Evolutionary conservation across 106 monocot genomes (phyloP), one percentile per base, ranked within the genome.

Genomic region (Dioscorea alata): DNA sequence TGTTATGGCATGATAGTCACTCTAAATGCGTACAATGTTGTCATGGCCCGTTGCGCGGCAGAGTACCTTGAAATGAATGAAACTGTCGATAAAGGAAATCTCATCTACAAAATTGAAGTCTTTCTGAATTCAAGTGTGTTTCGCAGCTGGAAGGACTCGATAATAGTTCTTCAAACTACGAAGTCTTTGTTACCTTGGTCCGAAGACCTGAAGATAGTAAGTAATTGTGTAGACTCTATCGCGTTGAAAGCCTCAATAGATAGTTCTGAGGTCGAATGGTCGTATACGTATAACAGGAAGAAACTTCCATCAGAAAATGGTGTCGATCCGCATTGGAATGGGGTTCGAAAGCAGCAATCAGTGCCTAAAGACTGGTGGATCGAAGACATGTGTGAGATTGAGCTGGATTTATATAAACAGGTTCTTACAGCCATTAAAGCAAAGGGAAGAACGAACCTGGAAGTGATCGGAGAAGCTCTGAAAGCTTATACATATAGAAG

Each of bases 291-390:
- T 71, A 84, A 91, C 73, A 67, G 73, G 65, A 84, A 74, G 69
- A 87, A 91, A 42, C 74, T 90, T 69, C 75, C 72, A 8, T 59
- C 80, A 10, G 90, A 86, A 73, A 90, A 80, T 57, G 81, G 76
- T 18, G 13, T 76, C 6, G 82, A 85, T 49, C 10, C 67, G 14
- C 80, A 83, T 21, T 90, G 90, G 90, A 86, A 90, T 51, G 90
- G 86, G 8, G 82, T 87, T 16, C 78, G 68, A 54, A 90, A 86
- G 61, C 81, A 78, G 66, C 79, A 60, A 49, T 63, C 31, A 2
- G 84, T 87, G 50, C 91, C 91, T 4, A 75, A 70, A 18, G 91
- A 91, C 70, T 91, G 91, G 91, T 91, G 91, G 91, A 82, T 88
- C 25, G 87, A 91, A 74, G 88, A 91, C 66, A 63, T 91, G 23